Base-by-base conservation (phyloP, 2,329 filamentous ascomycete species). In the Fusarium chlamydosporum region DNA sequence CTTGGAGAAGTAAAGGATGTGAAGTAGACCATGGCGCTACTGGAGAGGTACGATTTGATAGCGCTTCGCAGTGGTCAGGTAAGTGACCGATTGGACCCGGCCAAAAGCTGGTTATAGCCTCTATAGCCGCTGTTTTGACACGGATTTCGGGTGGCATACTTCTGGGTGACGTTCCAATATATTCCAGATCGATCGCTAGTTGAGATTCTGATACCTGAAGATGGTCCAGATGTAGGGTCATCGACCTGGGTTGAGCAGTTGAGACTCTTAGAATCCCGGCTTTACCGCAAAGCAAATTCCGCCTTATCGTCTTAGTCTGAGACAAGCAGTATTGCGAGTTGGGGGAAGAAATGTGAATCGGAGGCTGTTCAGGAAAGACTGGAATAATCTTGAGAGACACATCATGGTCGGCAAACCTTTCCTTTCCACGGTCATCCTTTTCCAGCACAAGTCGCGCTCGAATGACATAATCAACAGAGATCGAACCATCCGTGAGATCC, bases 81-180 rank as follows among this genome's bases (percentile, higher is more conserved):
- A 61, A 18, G 8, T 61, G 34, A 0, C 59, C 59, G 1, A 23
- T 6, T 0, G 12, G 12, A 7, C 59, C 59, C 2, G 26, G 18
- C 59, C 45, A 54, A 5, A 61, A 61, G 16, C 37, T 54, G 11
- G 59, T 61, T 2, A 8, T 16, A 4, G 40, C 5, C 3, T 61
- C 59, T 6, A 61, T 54, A 1, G 6, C 15, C 3, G 40, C 40
- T 18, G 33, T 23, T 40, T 61, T 61, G 7, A 61, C 3, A 3
- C 20, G 11, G 0, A 61, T 29, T 0, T 23, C n/a, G 0, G 59
- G 59, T 1, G 40, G 29, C 2, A 2, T 18, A 2, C 20, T 1
- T 4, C 4, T 40, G 12, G 8, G 0, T 7, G 34, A 27, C 2
- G 7, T 1, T 1, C 45, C 6, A 0, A 8, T 16, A 16, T 54